A percentile compares a stretch with the other conserved stretches of the same genome.
These are phyloP conservation scores for Euptelea pleiosperma DNA, from an alignment of 164 flowering plant genomes.

Conservation along the genomic window DNA sequence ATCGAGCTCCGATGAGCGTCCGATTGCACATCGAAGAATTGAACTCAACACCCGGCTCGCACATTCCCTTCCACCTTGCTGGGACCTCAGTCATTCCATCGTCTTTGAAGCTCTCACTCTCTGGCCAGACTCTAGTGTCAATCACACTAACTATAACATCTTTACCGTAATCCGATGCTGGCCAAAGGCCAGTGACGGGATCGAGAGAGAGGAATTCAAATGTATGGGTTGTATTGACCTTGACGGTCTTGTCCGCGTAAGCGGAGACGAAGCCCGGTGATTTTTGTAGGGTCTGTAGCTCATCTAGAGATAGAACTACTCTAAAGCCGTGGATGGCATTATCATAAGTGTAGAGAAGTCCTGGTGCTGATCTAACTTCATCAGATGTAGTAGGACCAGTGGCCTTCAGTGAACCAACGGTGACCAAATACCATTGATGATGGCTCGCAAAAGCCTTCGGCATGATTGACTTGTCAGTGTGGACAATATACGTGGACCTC, in stretches of 20 bases:
- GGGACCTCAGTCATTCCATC: conserved; percentile 48
- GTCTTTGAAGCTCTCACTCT: conserved; percentile 53
- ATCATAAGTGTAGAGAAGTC: conserved; percentile 36
- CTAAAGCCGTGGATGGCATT: conserved; percentile 50
- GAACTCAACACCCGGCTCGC: conserved; percentile 43
- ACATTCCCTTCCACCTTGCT: conserved; percentile 53
- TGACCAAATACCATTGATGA: conserved; percentile 43
- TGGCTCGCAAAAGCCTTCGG: conserved; percentile 41
- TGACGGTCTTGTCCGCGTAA: conserved; percentile 24
- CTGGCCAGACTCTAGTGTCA: conserved; percentile 78
- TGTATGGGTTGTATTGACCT: conserved; percentile 47
- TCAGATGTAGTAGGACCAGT: neutral
- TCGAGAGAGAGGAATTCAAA: conserved; percentile 41
- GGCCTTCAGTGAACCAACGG: conserved; percentile 23
- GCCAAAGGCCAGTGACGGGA: conserved; percentile 39
- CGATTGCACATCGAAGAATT: conserved; percentile 50
- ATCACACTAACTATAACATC: conserved; percentile 61
- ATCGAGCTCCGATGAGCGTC: conserved; percentile 69
- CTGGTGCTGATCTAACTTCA: neutral
- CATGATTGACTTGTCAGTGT: conserved; percentile 56
- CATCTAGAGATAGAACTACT: conserved; percentile 30
- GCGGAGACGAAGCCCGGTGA: conserved; percentile 35
- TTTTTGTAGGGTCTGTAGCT: conserved; percentile 27
- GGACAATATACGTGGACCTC: conserved; percentile 40
- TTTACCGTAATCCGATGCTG: conserved; percentile 42